Evolutionary conservation across 2,329 filamentous ascomycete species (phyloP), one percentile per base, ranked within the genome.

Genomic region (Aureobasidium sp.): DNA sequence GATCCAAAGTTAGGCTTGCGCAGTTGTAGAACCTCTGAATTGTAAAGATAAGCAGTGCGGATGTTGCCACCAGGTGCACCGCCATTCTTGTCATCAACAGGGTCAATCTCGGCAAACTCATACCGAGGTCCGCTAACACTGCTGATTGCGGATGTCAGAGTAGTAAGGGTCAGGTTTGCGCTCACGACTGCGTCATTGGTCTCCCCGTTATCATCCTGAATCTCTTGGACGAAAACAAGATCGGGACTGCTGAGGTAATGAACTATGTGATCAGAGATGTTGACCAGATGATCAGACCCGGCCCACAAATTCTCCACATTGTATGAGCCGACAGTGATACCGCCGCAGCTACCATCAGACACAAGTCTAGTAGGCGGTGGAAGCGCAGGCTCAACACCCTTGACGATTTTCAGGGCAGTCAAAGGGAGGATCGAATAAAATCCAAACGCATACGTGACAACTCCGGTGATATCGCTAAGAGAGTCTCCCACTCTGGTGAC

Each of bases 1-100:
- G 75, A 75, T 50, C 86, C 86, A 0, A 78, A 79, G 69, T 82
- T 85, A 55, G 80, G 77, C 63, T 84, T 80, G 68, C 79, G 79
- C n/a, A 89, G 81, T 51, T 79, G 77, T 49, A 90, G 69, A 3
- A 82, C 71, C 25, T 79, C 77, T 0, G 85, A 77, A 44, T 85
- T 82, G 79, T 88, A 90, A 11, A 90, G 77, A 73, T 88, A 90
- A 0, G 85, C 86, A 50, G 78, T 77, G 49, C 87, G 86, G 72
- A 90, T 90, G 75, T 90, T 90, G 42, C 86, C 86, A 16, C 87
- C 87, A 1, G 85, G 83, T 64, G 82, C 75, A 36, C 87, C 87
- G 62, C 87, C 87, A 65, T 89, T 85, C 64, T 79, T 67, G 71
- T 82, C 78, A 70, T 88, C 75, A 36, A 80, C 73, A 2, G 87